These are phyloP conservation scores for Salicornia ramosissima DNA, from an alignment of 148 eudicot species.

Conservation along the genomic window DNA sequence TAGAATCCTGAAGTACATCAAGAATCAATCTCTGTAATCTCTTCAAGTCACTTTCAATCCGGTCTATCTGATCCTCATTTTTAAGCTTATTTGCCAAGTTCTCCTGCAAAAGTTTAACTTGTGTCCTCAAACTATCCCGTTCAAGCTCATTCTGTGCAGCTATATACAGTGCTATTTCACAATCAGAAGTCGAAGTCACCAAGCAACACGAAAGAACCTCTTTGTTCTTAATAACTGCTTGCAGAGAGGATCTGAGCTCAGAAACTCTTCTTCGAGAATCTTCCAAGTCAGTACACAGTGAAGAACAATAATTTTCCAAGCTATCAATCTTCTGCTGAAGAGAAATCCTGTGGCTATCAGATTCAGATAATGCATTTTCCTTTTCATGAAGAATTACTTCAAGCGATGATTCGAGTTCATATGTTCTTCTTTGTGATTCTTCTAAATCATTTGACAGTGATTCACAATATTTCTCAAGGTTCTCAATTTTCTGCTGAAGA, in stretches of 20 bases:
- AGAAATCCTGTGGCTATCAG: constrained; percentile 44
- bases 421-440: constrained; percentile 47
- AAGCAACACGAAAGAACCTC: constrained; percentile 47
- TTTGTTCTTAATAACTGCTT: constrained; percentile 25
- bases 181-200: constrained; percentile 45
- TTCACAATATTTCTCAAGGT: constrained; percentile 48
- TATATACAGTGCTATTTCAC: constrained; percentile 41
- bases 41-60: constrained; percentile 48
- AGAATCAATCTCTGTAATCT: constrained; percentile 51
- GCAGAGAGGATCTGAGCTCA: constrained; percentile 55
- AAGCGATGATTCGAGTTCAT: constrained; percentile 51
- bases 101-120: constrained; percentile 40
- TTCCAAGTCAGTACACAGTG: constrained; percentile 59
- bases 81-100: constrained; percentile 38
- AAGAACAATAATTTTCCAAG: constrained; percentile 45
- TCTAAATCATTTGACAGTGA: constrained; percentile 58
- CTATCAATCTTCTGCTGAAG: constrained; percentile 66
- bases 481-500: constrained; percentile 78
- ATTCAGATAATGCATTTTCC: constrained; percentile 42
- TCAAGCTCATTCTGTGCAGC: constrained; percentile 34
- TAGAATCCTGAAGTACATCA: constrained; percentile 48
- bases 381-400: constrained; percentile 50
- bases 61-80: constrained; percentile 40
- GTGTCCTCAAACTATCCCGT: constrained; percentile 45
- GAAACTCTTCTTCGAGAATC: constrained; percentile 50